phyloP scores from a whole-genome alignment of 768 basidiomycete species.

The Russula dissimulans region DNA sequence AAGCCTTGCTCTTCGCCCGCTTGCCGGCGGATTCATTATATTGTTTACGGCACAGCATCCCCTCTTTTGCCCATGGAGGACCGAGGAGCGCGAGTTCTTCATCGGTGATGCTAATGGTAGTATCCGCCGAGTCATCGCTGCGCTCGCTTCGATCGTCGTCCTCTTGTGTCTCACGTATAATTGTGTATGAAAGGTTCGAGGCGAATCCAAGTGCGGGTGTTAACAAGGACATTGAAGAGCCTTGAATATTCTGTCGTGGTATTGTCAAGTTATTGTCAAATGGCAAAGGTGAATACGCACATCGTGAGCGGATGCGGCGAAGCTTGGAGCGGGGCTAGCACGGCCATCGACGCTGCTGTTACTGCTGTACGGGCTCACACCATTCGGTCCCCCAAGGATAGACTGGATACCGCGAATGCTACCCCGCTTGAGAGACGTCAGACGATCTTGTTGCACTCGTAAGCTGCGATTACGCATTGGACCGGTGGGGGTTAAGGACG shows the following conservation, averaged over 20 bases:
- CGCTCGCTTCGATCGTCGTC: constrained; percentile 70
- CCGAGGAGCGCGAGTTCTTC: constrained; percentile 94
- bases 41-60: constrained; percentile 88
- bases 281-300: constrained; percentile 29
- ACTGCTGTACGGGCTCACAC: constrained; percentile 76
- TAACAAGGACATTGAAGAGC: constrained; percentile 59
- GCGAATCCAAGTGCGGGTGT: constrained; percentile 92
- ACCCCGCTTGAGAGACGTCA: constrained; percentile 76
- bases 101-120: constrained; percentile 80
- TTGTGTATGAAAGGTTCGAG: constrained; percentile 90
- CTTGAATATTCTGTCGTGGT: constrained; percentile 42
- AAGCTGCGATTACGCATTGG: constrained; percentile 61
- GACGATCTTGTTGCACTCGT: constrained; percentile 55
- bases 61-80: constrained; percentile 98
- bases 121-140: constrained; percentile 57
- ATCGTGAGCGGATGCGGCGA: constrained; percentile 82
- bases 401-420: constrained; percentile 86
- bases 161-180: constrained; percentile 91
- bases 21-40: constrained; percentile 85
- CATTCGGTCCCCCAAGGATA: constrained; percentile 56
- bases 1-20: constrained; percentile 78
- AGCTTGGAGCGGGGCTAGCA: constrained; percentile 91
- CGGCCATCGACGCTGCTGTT: constrained; percentile 79
- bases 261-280: constrained; percentile 5
- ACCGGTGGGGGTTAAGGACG: constrained; percentile 47